Conservation (phyloP, 345 rosid species). For the Aquilaria sinensis region DNA sequence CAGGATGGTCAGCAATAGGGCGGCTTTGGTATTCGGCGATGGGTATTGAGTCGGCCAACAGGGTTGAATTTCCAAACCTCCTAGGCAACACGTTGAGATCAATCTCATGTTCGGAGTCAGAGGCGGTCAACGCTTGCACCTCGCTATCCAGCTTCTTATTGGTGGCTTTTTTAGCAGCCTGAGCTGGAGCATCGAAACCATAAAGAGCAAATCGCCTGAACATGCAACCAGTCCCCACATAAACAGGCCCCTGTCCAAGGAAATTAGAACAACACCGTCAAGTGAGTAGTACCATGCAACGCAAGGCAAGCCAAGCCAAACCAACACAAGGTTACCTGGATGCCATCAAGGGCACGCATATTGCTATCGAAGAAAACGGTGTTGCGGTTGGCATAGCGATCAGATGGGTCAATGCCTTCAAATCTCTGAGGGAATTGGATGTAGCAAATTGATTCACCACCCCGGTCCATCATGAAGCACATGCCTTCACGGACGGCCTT, state of each 20-base stretch:
- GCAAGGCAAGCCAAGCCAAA: too few species aligned
- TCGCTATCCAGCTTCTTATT: slow-evolving; percentile 36
- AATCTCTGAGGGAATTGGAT: slow-evolving; percentile 96
- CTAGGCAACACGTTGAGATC: slow-evolving; percentile 77
- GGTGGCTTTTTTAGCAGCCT: slow-evolving; percentile 18
- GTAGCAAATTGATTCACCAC: slow-evolving; percentile 85
- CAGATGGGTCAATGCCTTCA: slow-evolving; percentile 97
- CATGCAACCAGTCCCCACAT: slow-evolving; percentile 94
- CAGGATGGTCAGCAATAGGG: slow-evolving; percentile 89
- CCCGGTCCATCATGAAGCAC: slow-evolving; percentile 97
- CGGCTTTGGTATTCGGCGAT: slow-evolving; percentile 82
- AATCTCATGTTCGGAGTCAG: slow-evolving; percentile 78
- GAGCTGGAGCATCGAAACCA: slow-evolving; percentile 73
- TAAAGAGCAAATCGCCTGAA: slow-evolving; percentile 91
- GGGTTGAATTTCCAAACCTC: slow-evolving; percentile 88
- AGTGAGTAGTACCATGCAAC: not conserved
- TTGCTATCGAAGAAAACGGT: slow-evolving; percentile 96
- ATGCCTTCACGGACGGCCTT: slow-evolving; percentile 90
- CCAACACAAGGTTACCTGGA: slow-evolving; percentile 46
- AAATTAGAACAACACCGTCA: not conserved
- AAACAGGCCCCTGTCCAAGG: slow-evolving; percentile 63
- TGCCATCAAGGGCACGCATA: slow-evolving; percentile 95
- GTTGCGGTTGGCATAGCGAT: slow-evolving; percentile 89
- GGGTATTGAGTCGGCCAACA: slow-evolving; percentile 80
- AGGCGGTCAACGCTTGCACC: slow-evolving; percentile 56